Evolutionary conservation across 257 asterid genomes (phyloP), one percentile per base, ranked within the genome.

Genomic region (Paraleonurus japonicus): DNA sequence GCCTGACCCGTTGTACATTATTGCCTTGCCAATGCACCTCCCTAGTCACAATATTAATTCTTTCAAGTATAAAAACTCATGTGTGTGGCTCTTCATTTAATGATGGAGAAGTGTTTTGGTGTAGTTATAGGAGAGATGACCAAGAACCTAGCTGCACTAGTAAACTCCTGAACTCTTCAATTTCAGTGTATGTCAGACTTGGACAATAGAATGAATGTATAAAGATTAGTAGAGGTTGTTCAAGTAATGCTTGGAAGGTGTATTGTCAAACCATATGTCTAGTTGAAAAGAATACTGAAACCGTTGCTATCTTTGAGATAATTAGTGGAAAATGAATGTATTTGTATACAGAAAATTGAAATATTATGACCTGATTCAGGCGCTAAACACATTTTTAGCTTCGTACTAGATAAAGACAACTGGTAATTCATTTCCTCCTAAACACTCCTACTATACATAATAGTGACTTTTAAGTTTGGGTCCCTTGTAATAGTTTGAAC

Each of bases 381-480:
- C 45, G 3, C 12, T 37, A 37, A 43, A 39, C 67, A 61, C 54
- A 35, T 62, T 62, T 28, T 53, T 23, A 32, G 23, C 50, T 30
- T 72, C 45, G 10, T 72, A 16, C 24, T 72, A 23, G 76, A 26
- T n/a, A 10, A 60, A 63, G 30, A 16, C 45, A 51, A 22, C 43
- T 22, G 22, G 47, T 26, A 58, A 58, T 32, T 15, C 26, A 57
- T 41, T 7, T 17, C 20, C 19, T 2, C 27, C 39, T 26, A 39
- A 30, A 47, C 47, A 12, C 7, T 17, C 11, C 47, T 58, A 45
- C 35, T 60, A 60, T 48, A 33, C 51, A 17, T 41, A 0, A 26
- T 16, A 58, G 68, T 71, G 61, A 0, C 35, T 39, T 4, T 62
- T 65, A 65, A 43, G n/a, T 27, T 47, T 28, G 26, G 41, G 66